A percentile compares a stretch with the other conserved stretches of the same genome.
These are phyloP conservation scores for Hamamelis virginiana DNA, from an alignment of 164 flowering plant species.

Conservation along the genomic window DNA sequence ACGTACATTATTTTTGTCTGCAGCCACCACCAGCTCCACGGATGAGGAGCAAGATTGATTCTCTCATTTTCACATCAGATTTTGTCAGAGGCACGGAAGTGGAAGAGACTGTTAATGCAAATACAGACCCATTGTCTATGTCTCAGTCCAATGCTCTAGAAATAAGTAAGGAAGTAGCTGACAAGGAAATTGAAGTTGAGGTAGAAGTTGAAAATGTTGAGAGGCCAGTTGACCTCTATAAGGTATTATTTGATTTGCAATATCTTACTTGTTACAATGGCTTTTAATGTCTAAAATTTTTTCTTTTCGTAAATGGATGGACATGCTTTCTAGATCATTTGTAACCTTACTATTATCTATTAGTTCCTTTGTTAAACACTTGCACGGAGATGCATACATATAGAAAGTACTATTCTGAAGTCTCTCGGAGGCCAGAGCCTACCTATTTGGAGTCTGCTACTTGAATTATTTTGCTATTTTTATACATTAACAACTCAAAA, in stretches of 20 bases:
- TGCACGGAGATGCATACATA: no score
- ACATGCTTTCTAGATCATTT: not conserved
- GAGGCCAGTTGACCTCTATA: constrained; percentile 96
- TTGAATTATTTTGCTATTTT: no score
- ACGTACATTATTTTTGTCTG: constrained; percentile 17
- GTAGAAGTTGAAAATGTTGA: constrained; percentile 57
- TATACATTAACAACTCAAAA: no score
- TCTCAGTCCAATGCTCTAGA: constrained; percentile 28
- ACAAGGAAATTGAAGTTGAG: constrained; percentile 36
- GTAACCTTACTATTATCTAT: no score
- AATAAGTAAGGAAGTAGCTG: constrained; percentile 21
- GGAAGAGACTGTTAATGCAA: constrained; percentile 32
- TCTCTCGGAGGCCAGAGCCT: no score
- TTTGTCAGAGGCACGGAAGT: constrained; percentile 34
- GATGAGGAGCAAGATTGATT: constrained; percentile 71
- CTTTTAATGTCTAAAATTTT: not conserved
- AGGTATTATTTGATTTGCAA: constrained; percentile 40
- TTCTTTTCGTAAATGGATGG: not conserved
- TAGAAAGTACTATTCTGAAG: no score
- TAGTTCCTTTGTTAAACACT: no score
- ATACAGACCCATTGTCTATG: constrained; percentile 19
- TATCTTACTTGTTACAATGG: not conserved
- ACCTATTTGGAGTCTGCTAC: no score
- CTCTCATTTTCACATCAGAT: constrained; percentile 68
- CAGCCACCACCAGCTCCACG: constrained; percentile 86